Evolutionary conservation across 306 rosid species (phyloP).

Genomic region (Casuarina glauca): DNA sequence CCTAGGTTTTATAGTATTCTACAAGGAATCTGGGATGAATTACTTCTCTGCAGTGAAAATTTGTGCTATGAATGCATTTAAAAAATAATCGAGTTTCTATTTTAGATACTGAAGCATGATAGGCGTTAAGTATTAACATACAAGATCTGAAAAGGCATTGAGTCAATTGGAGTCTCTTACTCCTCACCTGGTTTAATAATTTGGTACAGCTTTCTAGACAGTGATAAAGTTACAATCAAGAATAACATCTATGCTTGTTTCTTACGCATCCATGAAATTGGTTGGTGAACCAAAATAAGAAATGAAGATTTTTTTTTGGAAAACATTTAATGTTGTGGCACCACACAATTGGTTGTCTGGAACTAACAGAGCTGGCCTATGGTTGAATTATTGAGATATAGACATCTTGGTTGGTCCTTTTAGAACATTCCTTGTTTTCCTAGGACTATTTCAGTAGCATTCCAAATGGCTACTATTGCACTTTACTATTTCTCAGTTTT

Average conservation of each 20-base stretch:
- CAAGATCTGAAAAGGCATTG: neutral
- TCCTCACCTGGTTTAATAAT: neutral
- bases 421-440: neutral
- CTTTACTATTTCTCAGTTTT: neutral
- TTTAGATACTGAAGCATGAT: neutral
- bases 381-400: conserved; percentile 1
- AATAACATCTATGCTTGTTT: neutral
- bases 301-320: neutral
- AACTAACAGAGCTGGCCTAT: neutral
- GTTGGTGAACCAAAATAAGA: neutral
- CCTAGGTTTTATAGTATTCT: neutral
- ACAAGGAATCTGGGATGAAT: neutral
- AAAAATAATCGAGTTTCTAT: neutral
- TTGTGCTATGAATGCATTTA: neutral
- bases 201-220: neutral
- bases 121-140: neutral
- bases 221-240: neutral
- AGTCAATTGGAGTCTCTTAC: neutral
- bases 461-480: neutral
- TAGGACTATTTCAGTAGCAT: neutral
- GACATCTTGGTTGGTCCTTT: neutral
- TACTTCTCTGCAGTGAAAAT: neutral
- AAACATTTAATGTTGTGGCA: neutral
- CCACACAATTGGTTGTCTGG: neutral
- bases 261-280: conserved; percentile 1